These are phyloP conservation scores for Xylariomycetidae sp. DNA, from an alignment of 2,329 filamentous ascomycete species.

Conservation along the genomic window DNA sequence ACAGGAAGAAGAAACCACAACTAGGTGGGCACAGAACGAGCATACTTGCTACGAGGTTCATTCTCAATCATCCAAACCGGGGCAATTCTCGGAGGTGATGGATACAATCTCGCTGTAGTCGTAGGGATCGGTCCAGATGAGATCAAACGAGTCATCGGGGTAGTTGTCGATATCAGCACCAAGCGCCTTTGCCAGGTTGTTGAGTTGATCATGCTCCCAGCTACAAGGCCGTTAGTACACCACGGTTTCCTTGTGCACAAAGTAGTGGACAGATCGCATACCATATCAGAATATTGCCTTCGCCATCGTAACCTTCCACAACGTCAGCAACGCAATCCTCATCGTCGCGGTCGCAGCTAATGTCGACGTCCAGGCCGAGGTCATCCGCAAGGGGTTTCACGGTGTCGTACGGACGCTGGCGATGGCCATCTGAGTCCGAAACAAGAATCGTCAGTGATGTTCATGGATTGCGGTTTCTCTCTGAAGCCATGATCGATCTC, in stretches of 20 bases:
- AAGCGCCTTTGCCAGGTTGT: conserved; percentile 41
- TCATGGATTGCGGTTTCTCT: background rate
- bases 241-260: background rate
- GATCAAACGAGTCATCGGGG: conserved; percentile 42
- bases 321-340: conserved; percentile 45
- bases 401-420: conserved; percentile 49
- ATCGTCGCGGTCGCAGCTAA: conserved; percentile 50
- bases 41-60: too few species aligned
- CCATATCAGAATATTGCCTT: conserved; percentile 54
- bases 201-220: conserved; percentile 52
- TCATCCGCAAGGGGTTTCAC: conserved; percentile 50
- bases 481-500: background rate
- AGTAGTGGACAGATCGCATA: conserved; percentile 19
- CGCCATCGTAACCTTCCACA: conserved; percentile 39
- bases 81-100: conserved; percentile 44
- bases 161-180: conserved; percentile 47
- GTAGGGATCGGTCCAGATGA: conserved; percentile 52
- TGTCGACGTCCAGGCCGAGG: conserved; percentile 49
- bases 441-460: background rate
- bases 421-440: conserved; percentile 37
- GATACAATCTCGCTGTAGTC: conserved; percentile 41
- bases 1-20: too few species aligned
- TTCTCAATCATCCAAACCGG: conserved; percentile 39
- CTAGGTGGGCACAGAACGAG: too few species aligned
- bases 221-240: conserved; percentile 20